Evolutionary conservation across 305 asterid genomes (phyloP).

Genomic region (Fraxinus sp.): DNA sequence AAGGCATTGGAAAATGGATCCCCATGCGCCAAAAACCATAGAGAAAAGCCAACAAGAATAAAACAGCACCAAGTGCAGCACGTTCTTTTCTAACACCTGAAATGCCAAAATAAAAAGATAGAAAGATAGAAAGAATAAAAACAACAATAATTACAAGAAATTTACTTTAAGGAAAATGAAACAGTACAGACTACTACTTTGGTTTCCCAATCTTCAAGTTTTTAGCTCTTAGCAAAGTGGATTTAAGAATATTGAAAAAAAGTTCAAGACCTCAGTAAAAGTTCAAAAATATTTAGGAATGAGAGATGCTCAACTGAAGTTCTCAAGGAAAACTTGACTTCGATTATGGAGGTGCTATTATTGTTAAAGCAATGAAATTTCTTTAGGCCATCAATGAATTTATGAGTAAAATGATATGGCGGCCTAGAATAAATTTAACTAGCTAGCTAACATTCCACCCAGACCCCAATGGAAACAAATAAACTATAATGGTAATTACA

Average conservation of each 20-base stretch:
- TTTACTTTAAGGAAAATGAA: not conserved
- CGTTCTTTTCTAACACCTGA: slow-evolving; percentile 83
- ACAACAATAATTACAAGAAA: not conserved
- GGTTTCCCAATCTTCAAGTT: not conserved
- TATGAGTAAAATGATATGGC: not conserved
- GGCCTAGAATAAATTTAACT: slow-evolving; percentile 1
- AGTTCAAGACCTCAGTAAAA: not conserved
- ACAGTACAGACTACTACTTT: not conserved
- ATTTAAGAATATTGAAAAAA: not conserved
- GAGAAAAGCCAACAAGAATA: slow-evolving; percentile 76
- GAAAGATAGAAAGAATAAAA: not conserved
- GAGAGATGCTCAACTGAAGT: too few relatives aligned
- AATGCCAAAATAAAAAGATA: slow-evolving; percentile 17
- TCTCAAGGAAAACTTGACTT: too few relatives aligned
- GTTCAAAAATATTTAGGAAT: too few relatives aligned
- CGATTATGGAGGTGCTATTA: too few relatives aligned
- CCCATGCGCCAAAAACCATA: slow-evolving; percentile 97
- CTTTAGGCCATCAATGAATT: too few relatives aligned
- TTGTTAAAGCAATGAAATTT: too few relatives aligned
- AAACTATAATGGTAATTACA: not conserved
- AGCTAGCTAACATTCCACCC: slow-evolving; percentile 14
- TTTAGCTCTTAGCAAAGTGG: not conserved
- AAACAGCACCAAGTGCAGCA: slow-evolving; percentile 75
- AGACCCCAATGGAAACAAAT: not conserved
- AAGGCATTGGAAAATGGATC: slow-evolving; percentile 98